Evolutionary conservation across 108 stramenopile species (phyloP).

Genomic region (Nitzschia inconspicua): DNA sequence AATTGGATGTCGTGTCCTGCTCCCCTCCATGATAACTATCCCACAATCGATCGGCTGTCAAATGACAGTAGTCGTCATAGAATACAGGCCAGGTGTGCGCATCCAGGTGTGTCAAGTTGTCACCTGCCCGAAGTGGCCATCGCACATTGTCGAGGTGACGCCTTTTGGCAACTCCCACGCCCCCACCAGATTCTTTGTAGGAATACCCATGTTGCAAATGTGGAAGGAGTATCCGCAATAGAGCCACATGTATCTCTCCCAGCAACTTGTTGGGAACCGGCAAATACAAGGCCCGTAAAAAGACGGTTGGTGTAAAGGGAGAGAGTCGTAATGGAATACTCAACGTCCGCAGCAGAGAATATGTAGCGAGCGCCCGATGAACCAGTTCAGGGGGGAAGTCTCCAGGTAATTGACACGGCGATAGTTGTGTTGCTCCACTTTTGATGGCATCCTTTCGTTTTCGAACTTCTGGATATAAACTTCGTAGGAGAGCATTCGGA

Average conservation of each 20-base stretch:
- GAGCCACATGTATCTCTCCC: conserved; percentile 70
- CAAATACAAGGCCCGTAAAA: conserved; percentile 58
- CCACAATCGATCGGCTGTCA: conserved; percentile 62
- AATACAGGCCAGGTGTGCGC: conserved; percentile 74
- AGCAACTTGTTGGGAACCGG: conserved; percentile 62
- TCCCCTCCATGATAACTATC: conserved; percentile 25
- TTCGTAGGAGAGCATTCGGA: background rate
- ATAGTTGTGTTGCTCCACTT: background rate
- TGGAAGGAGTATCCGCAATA: conserved; percentile 58
- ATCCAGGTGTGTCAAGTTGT: conserved; percentile 77
- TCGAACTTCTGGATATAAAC: background rate
- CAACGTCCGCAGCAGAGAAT: conserved; percentile 74
- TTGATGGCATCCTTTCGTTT: background rate
- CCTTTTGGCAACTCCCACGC: conserved; percentile 10
- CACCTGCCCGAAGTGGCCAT: conserved; percentile 53
- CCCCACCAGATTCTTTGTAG: conserved; percentile 35
- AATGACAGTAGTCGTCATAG: conserved; percentile 74
- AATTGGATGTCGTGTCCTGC: background rate
- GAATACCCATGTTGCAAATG: conserved; percentile 48
- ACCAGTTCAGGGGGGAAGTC: conserved; percentile 40
- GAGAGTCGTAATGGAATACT: conserved; percentile 60
- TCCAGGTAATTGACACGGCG: conserved; percentile 30
- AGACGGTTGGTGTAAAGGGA: conserved; percentile 75
- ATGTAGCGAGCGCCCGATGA: conserved; percentile 65
- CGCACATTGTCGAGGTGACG: conserved; percentile 36